phyloP scores from a whole-genome alignment of 73 alveolate genomes.

The Stentor coeruleus region DNA sequence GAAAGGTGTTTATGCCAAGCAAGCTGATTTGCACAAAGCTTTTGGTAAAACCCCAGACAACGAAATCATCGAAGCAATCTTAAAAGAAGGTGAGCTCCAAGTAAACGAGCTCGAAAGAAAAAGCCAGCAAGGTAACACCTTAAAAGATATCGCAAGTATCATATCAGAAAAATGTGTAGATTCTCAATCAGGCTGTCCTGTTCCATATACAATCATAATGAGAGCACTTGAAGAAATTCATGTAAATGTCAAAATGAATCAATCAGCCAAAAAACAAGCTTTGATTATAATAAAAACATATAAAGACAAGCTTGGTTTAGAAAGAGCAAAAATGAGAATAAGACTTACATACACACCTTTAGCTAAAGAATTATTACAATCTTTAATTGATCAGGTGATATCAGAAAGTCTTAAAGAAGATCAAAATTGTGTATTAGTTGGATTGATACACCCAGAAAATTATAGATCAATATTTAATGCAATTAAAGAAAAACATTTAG shows the following conservation, averaged over 20 bases:
- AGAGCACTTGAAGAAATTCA: conserved; percentile 76
- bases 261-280: conserved; percentile 83
- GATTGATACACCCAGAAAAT: conserved; percentile 2
- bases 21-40: conserved; percentile 70
- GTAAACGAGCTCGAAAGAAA: conserved; percentile 85
- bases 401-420: not conserved
- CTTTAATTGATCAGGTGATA: not conserved
- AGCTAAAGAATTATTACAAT: not conserved
- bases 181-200: conserved; percentile 54
- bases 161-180: conserved; percentile 77
- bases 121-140: conserved; percentile 46
- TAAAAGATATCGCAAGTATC: conserved; percentile 74
- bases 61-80: conserved; percentile 76
- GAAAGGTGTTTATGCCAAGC: conserved; percentile 94
- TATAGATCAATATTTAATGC: not conserved
- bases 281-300: conserved; percentile 57
- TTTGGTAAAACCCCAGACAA: conserved; percentile 76
- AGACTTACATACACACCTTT: not conserved
- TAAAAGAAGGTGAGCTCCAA: conserved; percentile 92
- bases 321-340: conserved; percentile 78
- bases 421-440: not conserved
- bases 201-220: conserved; percentile 68
- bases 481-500: not conserved
- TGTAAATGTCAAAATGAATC: conserved; percentile 51
- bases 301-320: conserved; percentile 57